phyloP scores from a whole-genome alignment of 257 asterid genomes.

The Solanum gandarillasii region DNA sequence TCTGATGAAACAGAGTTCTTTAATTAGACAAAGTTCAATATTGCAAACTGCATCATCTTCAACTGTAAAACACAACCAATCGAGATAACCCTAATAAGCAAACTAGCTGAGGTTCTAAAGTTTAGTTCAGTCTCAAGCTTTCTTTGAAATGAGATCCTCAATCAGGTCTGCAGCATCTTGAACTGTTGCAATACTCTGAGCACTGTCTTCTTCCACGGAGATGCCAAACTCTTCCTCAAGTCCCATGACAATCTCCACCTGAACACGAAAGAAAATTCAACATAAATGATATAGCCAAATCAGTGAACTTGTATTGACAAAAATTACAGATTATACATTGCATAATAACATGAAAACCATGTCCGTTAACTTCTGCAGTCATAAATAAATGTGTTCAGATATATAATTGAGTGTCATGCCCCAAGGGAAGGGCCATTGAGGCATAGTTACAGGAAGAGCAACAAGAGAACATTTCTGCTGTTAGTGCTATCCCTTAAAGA shows the following conservation, averaged over 20 bases:
- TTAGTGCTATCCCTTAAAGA: neutral
- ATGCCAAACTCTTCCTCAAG: constrained; percentile 19
- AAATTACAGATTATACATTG: neutral
- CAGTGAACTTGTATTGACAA: neutral
- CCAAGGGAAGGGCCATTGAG: neutral
- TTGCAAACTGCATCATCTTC: neutral
- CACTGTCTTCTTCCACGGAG: constrained; percentile 16
- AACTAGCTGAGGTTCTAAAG: neutral
- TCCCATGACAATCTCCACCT: constrained; percentile 23
- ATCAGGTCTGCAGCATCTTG: constrained; percentile 20
- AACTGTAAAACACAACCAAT: neutral
- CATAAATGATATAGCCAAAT: neutral
- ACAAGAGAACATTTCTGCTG: neutral
- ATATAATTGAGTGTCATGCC: neutral
- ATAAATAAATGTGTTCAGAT: neutral
- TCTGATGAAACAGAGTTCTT: neutral
- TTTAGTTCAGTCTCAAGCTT: neutral
- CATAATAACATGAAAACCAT: neutral
- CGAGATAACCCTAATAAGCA: neutral
- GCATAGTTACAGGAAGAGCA: neutral
- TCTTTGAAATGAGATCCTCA: constrained; percentile 10
- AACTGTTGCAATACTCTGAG: constrained; percentile 10
- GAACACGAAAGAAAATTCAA: neutral
- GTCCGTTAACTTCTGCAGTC: neutral
- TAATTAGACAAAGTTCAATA: neutral